Base-by-base conservation (phyloP, 2,329 filamentous ascomycete genomes). In the Xylaria sp. region DNA sequence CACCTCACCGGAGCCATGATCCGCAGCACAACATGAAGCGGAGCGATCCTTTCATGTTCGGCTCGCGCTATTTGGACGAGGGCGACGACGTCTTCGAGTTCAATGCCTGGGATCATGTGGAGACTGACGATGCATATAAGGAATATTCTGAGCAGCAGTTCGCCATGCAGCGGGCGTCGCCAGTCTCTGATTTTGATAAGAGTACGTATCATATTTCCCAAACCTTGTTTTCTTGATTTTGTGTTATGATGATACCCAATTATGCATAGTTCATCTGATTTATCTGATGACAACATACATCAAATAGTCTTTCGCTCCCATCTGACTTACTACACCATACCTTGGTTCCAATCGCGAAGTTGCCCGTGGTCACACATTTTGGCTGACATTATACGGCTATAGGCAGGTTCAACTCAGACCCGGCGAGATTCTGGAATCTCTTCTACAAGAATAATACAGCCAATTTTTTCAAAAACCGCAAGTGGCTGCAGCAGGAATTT, bases 91-190 rank as follows among this genome's bases (percentile, higher is more conserved):
- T 97, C 76, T 99, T 95, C 82, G 92, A 97, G 80, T 97, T 96
- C 88, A 99, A 99, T 81, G 96, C 96, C 44, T 99, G 96, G 96
- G 96, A 99, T 80, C 95, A 99, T 79, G 96, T 98, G 78, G 91
- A 95, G 81, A 94, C 94, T 79, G 95, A 98, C 82, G 89, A 93
- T 74, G 87, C 90, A 48, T 98, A 97, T 85, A 90, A 91, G 77
- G 89, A 92, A 77, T 97, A 96, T 80, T 91, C 94, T 69, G 89
- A 94, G 81, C 83, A 90, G 77, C 96, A 98, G 82, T 95, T 92
- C 78, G 88, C 88, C 56, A 92, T 91, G 82, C 96, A 99, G 83
- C 90, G 94, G 72, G 88, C 91, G 75, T 87, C 92, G 70, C 95
- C 94, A 65, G 96, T 97, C 59, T 94, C 91, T 51, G 94, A 97